A percentile compares a stretch with the other conserved stretches of the same genome.
Conservation (phyloP, 371 early-diverging fungal genomes). For the Apophysomyces variabilis region DNA sequence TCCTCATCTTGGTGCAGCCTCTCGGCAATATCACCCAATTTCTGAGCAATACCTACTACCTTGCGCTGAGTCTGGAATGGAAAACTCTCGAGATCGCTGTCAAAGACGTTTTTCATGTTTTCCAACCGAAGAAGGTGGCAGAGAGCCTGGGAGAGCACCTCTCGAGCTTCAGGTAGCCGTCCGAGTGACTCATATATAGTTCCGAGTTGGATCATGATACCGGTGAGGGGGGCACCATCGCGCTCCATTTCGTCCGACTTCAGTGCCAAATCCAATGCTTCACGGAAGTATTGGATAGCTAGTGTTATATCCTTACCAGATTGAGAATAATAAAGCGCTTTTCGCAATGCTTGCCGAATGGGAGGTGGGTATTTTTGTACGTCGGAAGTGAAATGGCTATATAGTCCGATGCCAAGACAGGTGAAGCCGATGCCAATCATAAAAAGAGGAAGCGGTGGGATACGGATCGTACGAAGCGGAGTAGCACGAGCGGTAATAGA, state of each 20-base stretch:
- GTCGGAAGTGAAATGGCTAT: constrained; percentile 59
- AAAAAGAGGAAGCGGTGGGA: constrained; percentile 43
- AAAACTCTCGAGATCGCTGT: constrained; percentile 17
- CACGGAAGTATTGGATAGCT: constrained; percentile 56
- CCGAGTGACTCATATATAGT: constrained; percentile 55
- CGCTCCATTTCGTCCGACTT: constrained; percentile 51
- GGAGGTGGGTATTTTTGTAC: constrained; percentile 61
- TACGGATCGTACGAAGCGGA: constrained; percentile 21
- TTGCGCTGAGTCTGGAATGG: constrained; percentile 44
- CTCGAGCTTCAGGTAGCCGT: constrained; percentile 56
- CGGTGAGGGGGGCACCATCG: constrained; percentile 60
- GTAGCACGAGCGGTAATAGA: neutral
- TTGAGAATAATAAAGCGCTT: constrained; percentile 66
- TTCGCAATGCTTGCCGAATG: constrained; percentile 60
- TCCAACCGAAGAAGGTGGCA: constrained; percentile 37
- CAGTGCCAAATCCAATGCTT: constrained; percentile 53
- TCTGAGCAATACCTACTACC: constrained; percentile 61
- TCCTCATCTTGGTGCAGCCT: constrained; percentile 52
- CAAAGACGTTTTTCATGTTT: constrained; percentile 23
- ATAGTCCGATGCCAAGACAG: constrained; percentile 55
- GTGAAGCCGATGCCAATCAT: constrained; percentile 47
- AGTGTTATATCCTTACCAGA: constrained; percentile 48
- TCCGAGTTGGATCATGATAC: constrained; percentile 69
- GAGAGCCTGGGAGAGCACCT: constrained; percentile 52
- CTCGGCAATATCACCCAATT: constrained; percentile 60